Evolutionary conservation across 768 basidiomycete genomes (phyloP), one percentile per base, ranked within the genome.

Genomic region (Podaxis sp.): DNA sequence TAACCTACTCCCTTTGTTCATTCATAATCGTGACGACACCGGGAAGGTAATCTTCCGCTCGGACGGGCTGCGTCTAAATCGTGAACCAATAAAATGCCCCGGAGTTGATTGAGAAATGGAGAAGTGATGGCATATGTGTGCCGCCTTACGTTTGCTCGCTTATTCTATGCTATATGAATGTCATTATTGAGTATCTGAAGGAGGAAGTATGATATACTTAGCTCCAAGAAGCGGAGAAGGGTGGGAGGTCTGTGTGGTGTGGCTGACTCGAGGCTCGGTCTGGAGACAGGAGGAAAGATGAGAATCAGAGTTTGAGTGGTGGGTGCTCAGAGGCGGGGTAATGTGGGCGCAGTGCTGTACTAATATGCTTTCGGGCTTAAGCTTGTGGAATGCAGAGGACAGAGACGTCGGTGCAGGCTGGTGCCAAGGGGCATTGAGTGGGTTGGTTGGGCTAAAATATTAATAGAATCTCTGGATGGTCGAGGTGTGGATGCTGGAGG

Each of bases 191-290:
- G 44, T 30, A n/a, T 54, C n/a, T 36, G 52, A 36, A 10, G 30
- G 15, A 54, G 30, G 30, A 49, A n/a, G 46, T 38, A 38, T 58
- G 57, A 58, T 58, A 58, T 50, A 50, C 46, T 50, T 58, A 37
- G 57, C 30, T 15, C 33, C 8, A n/a, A 22, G 46, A 58, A 58
- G 57, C 30, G 30, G 57, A 33, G 56, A 56, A 56, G 41, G 41
- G 56, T 52, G 22, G 30, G 44, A 33, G 57, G 13, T 30, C 46
- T 33, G 33, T 30, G 36, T 58, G 48, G 57, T 50, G 57, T 58
- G 57, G 57, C 57, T 58, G 44, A 6, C 51, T 64, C 76, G 74
- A 38, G 74, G 73, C 67, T 72, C n/a, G 17, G 73, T 67, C 60
- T 36, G 30, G 30, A 24, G 30, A 20, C 20, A 17, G 30, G 30